phyloP scores from a whole-genome alignment of 169 alveolate species.

The Besnoitia besnoiti region DNA sequence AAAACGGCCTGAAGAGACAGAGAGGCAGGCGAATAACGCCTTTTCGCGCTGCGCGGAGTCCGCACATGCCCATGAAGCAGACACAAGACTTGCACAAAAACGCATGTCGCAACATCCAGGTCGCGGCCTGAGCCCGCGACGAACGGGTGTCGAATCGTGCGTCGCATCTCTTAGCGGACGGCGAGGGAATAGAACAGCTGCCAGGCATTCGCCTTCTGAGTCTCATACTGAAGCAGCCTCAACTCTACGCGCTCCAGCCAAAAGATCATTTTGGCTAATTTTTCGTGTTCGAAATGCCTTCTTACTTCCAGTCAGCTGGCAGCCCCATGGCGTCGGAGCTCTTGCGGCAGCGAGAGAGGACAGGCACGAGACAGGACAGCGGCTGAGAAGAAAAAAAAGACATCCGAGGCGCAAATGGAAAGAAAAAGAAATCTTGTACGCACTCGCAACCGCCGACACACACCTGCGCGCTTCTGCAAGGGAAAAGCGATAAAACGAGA shows the following conservation, averaged over 20 bases:
- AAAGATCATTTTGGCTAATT: too few relatives aligned
- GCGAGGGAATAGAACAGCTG: too few relatives aligned
- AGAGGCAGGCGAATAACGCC: neutral
- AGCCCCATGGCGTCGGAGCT: neutral
- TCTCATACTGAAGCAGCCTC: too few relatives aligned
- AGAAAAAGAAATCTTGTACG: too few relatives aligned
- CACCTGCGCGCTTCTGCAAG: too few relatives aligned
- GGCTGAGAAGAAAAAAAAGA: neutral
- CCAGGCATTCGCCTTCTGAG: too few relatives aligned
- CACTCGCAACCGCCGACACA: too few relatives aligned
- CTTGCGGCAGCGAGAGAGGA: neutral
- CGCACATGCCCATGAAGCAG: neutral
- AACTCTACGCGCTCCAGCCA: too few relatives aligned
- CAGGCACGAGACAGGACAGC: neutral
- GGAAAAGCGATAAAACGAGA: too few relatives aligned
- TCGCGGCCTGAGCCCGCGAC: neutral
- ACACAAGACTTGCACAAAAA: neutral
- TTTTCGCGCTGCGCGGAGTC: neutral
- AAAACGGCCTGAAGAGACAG: neutral
- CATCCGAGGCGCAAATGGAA: too few relatives aligned
- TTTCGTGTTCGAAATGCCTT: too few relatives aligned
- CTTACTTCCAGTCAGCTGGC: neutral
- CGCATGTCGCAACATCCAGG: neutral
- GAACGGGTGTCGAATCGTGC: neutral
- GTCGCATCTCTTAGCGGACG: too few relatives aligned